Percentiles rank a stretch among this genome's conserved stretches.
These are phyloP conservation scores for Neurospora terricola DNA, from an alignment of 495 filamentous ascomycete genomes.

Conservation along the genomic window DNA sequence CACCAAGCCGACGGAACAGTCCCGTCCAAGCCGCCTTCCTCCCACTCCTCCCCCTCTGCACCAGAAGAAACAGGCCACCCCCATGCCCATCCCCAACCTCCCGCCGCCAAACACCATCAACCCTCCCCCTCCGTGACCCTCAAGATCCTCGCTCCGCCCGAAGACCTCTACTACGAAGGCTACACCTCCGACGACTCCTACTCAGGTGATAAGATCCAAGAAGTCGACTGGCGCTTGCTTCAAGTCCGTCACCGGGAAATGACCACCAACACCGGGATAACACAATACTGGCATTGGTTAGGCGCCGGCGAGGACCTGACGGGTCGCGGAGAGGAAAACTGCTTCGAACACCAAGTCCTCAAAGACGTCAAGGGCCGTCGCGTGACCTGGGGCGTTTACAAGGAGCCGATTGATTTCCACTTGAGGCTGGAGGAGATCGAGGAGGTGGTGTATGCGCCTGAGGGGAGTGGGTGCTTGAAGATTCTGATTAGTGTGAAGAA, in stretches of 20 bases:
- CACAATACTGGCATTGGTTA: slow-evolving; percentile 43
- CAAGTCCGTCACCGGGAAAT: slow-evolving; percentile 33
- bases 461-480: slow-evolving; percentile 13
- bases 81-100: neutral
- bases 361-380: slow-evolving; percentile 23
- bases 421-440: slow-evolving; percentile 25
- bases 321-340: slow-evolving; percentile 15
- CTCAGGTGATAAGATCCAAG: slow-evolving; percentile 25
- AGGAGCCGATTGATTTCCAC: slow-evolving; percentile 37
- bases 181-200: slow-evolving; percentile 37
- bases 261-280: slow-evolving; percentile 29
- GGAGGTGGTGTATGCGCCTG: slow-evolving; percentile 25
- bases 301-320: neutral
- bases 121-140: neutral
- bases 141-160: neutral
- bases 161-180: slow-evolving; percentile 30
- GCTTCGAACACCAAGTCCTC: slow-evolving; percentile 41
- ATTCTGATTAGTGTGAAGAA: slow-evolving; percentile 22
- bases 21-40: neutral
- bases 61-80: neutral
- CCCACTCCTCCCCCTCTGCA: neutral
- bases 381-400: slow-evolving; percentile 36
- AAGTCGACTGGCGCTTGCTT: slow-evolving; percentile 35
- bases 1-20: neutral
- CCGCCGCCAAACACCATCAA: neutral